These are phyloP conservation scores for Alternaria longipes DNA, from an alignment of 2,329 filamentous ascomycete species.

Conservation along the genomic window DNA sequence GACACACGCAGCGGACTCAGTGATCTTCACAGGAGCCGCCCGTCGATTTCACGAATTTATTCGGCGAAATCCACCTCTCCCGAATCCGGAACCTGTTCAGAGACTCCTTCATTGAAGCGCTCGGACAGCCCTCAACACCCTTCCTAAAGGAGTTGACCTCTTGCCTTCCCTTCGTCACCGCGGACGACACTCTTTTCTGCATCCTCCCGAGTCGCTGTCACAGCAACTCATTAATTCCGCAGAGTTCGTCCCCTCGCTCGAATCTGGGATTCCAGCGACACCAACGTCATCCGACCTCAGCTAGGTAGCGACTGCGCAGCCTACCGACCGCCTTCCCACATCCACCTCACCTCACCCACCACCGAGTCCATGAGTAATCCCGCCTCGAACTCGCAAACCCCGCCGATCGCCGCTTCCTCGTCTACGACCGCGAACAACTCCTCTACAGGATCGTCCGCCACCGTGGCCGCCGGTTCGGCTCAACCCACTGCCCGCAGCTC, in stretches of 20 bases:
- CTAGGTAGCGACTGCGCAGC: constrained; percentile 25
- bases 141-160: constrained; percentile 37
- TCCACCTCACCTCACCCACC: constrained; percentile 18
- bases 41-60: constrained; percentile 49
- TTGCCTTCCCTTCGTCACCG: constrained; percentile 30
- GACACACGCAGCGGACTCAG: constrained; percentile 43
- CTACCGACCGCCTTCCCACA: constrained; percentile 14
- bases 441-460: constrained; percentile 61
- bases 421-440: constrained; percentile 59
- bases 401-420: constrained; percentile 59
- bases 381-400: constrained; percentile 61
- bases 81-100: constrained; percentile 37
- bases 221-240: constrained; percentile 37
- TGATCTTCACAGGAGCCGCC: constrained; percentile 44
- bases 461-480: constrained; percentile 62
- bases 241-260: constrained; percentile 29
- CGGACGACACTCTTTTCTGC: constrained; percentile 36
- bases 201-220: constrained; percentile 36
- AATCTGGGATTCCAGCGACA: constrained; percentile 44
- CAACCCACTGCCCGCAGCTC: constrained; percentile 64
- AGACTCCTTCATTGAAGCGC: constrained; percentile 43
- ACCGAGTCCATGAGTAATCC: constrained; percentile 66
- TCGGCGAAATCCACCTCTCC: constrained; percentile 47
- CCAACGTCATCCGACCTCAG: constrained; percentile 24
- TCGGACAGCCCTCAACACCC: constrained; percentile 48